Conservation (phyloP, 2,329 filamentous ascomycete genomes). For the Neofusicoccum ribis region DNA sequence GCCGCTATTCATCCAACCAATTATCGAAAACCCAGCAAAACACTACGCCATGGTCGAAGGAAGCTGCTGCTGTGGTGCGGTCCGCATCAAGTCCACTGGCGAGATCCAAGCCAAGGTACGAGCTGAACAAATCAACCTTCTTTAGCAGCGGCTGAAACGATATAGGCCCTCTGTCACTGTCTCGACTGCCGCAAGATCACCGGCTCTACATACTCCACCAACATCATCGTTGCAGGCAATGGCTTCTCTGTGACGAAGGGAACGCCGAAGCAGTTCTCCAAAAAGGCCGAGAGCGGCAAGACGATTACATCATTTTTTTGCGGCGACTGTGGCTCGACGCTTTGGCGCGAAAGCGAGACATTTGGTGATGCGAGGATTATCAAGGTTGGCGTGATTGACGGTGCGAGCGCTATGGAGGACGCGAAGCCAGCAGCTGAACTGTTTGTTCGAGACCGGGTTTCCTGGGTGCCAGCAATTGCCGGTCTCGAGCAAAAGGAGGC, state of each 20-base stretch:
- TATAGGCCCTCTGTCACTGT: constrained; percentile 47
- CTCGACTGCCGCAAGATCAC: constrained; percentile 59
- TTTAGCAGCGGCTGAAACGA: not conserved
- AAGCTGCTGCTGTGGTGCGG: constrained; percentile 53
- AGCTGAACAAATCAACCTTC: not conserved
- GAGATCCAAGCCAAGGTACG: constrained; percentile 36
- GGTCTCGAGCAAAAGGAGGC: not conserved
- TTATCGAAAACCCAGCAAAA: not conserved
- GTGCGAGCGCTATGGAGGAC: constrained; percentile 24
- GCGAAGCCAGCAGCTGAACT: constrained; percentile 41
- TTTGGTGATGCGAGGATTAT: not conserved
- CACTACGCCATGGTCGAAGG: constrained; percentile 38
- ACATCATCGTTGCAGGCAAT: constrained; percentile 46
- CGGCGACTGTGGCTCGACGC: constrained; percentile 9
- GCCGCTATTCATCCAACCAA: not conserved
- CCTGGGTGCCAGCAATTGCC: constrained; percentile 38
- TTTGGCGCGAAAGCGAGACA: not conserved
- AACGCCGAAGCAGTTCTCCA: constrained; percentile 51
- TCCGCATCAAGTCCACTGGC: constrained; percentile 50
- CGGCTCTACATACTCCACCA: constrained; percentile 55
- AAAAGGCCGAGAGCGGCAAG: constrained; percentile 56
- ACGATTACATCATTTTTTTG: constrained; percentile 58
- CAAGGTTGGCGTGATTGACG: constrained; percentile 10
- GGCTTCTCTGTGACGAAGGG: constrained; percentile 51
- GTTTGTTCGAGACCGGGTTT: constrained; percentile 37